Evolutionary conservation across 2,329 filamentous ascomycete species (phyloP).

Genomic region (Stachybotrys chartarum): DNA sequence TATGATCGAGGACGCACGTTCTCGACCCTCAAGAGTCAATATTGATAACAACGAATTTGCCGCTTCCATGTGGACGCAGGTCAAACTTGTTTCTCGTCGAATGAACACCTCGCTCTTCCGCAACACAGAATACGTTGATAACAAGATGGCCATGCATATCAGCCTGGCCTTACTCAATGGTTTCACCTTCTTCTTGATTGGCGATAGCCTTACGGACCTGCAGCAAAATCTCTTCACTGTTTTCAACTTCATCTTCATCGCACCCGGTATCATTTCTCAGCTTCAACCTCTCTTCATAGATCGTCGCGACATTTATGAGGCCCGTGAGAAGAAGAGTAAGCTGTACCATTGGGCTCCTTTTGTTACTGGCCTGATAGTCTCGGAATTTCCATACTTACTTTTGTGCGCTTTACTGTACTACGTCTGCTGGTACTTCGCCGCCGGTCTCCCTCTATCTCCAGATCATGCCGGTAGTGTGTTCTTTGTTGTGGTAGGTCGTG

Average conservation of each 20-base stretch:
- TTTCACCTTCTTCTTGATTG: conserved; percentile 42
- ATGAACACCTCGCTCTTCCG: background rate
- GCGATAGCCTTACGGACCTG: conserved; percentile 29
- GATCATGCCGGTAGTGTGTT: too few species aligned
- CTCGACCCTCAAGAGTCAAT: background rate
- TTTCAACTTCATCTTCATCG: conserved; percentile 47
- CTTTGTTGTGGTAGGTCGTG: too few species aligned
- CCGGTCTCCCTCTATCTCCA: conserved; percentile 30
- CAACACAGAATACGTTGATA: conserved; percentile 14
- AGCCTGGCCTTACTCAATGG: conserved; percentile 38
- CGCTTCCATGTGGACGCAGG: background rate
- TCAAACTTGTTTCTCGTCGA: background rate
- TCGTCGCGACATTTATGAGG: conserved; percentile 39
- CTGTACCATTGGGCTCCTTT: conserved; percentile 45
- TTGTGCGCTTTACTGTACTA: conserved; percentile 33
- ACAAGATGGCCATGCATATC: conserved; percentile 30
- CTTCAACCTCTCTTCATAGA: conserved; percentile 41
- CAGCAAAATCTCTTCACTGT: conserved; percentile 37
- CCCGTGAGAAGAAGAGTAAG: conserved; percentile 42
- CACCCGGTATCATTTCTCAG: conserved; percentile 26
- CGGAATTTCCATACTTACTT: conserved; percentile 30
- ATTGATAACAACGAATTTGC: background rate
- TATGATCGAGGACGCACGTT: conserved; percentile 10
- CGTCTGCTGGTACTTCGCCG: conserved; percentile 42
- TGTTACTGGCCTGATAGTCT: conserved; percentile 35